Evolutionary conservation across 306 rosid genomes (phyloP).

Genomic region (Abrus pulchellus): DNA sequence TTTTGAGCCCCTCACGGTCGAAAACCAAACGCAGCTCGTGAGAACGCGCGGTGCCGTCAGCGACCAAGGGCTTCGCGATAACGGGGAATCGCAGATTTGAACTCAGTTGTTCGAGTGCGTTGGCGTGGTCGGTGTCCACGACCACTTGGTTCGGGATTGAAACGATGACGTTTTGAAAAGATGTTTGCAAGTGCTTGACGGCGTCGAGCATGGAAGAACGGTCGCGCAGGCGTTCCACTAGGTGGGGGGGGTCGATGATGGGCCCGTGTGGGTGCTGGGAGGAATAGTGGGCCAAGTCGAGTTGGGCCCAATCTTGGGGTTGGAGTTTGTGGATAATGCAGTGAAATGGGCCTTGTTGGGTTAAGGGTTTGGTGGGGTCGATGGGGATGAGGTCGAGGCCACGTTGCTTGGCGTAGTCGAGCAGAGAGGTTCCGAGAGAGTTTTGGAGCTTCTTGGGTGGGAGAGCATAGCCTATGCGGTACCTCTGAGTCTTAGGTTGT

Average conservation of each 20-base stretch:
- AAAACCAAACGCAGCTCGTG: slow-evolving; percentile 60
- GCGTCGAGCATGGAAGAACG: slow-evolving; percentile 43
- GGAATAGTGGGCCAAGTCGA: slow-evolving; percentile 21
- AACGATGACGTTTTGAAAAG: neutral
- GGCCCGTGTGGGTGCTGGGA: neutral
- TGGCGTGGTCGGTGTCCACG: neutral
- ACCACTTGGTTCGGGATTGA: slow-evolving; percentile 32
- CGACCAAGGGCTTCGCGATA: slow-evolving; percentile 44
- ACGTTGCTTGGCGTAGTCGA: slow-evolving; percentile 7
- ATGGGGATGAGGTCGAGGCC: slow-evolving; percentile 40
- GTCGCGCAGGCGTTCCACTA: slow-evolving; percentile 30
- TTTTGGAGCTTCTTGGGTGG: slow-evolving; percentile 36
- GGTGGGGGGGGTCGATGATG: slow-evolving; percentile 41
- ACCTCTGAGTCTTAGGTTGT: neutral
- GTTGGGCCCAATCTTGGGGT: slow-evolving; percentile 27
- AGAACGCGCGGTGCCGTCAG: slow-evolving; percentile 41
- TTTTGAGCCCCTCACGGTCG: slow-evolving; percentile 42
- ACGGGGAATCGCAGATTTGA: slow-evolving; percentile 24
- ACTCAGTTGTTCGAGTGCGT: neutral
- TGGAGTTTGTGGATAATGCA: slow-evolving; percentile 48
- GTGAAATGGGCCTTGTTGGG: slow-evolving; percentile 45
- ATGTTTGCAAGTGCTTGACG: neutral
- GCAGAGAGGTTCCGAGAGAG: slow-evolving; percentile 15
- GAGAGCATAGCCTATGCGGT: slow-evolving; percentile 41
- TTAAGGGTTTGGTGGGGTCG: slow-evolving; percentile 26